Evolutionary conservation across 495 filamentous ascomycete genomes (phyloP), one percentile per base, ranked within the genome.

Genomic region (Lasiosphaeriaceae sp.): DNA sequence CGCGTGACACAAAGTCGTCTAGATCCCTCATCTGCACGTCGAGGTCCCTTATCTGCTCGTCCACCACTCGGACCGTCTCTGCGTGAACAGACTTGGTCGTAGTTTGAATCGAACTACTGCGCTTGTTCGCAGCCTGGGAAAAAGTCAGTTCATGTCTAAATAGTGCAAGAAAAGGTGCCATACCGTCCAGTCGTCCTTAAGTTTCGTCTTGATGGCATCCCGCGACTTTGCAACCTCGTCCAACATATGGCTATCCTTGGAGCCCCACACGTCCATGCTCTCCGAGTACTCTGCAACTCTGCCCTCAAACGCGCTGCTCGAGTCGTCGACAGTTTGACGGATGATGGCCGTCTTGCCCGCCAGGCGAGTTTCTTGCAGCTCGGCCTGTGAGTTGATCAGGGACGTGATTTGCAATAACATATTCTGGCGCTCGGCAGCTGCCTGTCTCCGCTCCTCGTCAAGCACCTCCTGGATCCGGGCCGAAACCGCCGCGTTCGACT

Each of bases 121-220:
- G 87, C 59, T 87, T 81, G 58, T 92, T 89, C 23, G 92, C 90
- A 12, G 72, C 66, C 89, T 94, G 54, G 4, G 20, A 45, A 21
- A 60, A 4, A 48, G 52, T 72, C 65, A 74, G 72, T 61, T 65
- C 58, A 56, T 23, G 17, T 1, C 14, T 9, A 17, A 21, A 47
- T 23, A 20, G 6, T 1, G 39, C 47, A 16, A 3, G 4, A 44
- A 29, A 12, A 50, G 14, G 29, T 45, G 53, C 66, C 86, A 76
- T 80, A 90, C 86, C 63, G 84, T 84, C 89, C 90, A 97, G 63
- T 97, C 92, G 56, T 89, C 83, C 74, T 92, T 88, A 68, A 98
- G 81, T 70, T 84, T 89, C 19, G 73, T 80, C 73, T 92, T 95
- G 22, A 97, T 68, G 8, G 77, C 80, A 54, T 96, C 92, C 37